Conservation (phyloP, 805 yeast genomes). For the Candida tammaniensis region DNA sequence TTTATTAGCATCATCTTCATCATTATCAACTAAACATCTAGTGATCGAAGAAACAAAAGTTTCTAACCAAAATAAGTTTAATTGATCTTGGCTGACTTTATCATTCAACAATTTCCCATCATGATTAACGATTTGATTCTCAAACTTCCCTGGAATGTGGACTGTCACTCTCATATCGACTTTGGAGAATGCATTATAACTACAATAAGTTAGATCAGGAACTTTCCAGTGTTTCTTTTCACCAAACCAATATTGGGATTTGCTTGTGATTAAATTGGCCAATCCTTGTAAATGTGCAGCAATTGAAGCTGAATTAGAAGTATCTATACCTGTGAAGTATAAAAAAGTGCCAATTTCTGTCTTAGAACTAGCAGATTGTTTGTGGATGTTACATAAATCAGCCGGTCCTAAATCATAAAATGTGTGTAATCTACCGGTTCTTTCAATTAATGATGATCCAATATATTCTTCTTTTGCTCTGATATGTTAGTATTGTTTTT, state of each 20-base stretch:
- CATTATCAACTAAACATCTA: conserved; percentile 64
- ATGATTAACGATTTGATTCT: conserved; percentile 47
- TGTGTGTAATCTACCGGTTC: conserved; percentile 57
- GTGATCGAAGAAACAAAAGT: conserved; percentile 70
- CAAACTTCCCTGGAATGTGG: conserved; percentile 73
- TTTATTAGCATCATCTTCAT: conserved; percentile 63
- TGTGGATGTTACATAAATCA: conserved; percentile 54
- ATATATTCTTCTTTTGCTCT: conserved; percentile 50
- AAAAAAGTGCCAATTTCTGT: conserved; percentile 66
- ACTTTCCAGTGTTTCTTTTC: conserved; percentile 68
- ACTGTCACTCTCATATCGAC: conserved; percentile 71
- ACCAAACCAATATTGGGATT: conserved; percentile 77
- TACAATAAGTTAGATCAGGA: conserved; percentile 65
- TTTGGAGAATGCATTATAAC: conserved; percentile 59
- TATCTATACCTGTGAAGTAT: conserved; percentile 73
- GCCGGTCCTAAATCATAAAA: conserved; percentile 74
- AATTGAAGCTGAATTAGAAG: conserved; percentile 71
- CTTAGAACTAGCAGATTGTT: conserved; percentile 39
- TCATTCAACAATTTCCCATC: conserved; percentile 57
- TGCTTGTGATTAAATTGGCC: conserved; percentile 58
- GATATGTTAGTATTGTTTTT: conserved; percentile 11
- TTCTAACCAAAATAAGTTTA: conserved; percentile 47
- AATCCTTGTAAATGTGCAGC: conserved; percentile 71
- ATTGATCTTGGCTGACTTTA: conserved; percentile 56
- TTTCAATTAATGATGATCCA: conserved; percentile 60